Evolutionary conservation across 345 rosid genomes (phyloP), one percentile per base, ranked within the genome.

Genomic region (Stellera chamaejasme): DNA sequence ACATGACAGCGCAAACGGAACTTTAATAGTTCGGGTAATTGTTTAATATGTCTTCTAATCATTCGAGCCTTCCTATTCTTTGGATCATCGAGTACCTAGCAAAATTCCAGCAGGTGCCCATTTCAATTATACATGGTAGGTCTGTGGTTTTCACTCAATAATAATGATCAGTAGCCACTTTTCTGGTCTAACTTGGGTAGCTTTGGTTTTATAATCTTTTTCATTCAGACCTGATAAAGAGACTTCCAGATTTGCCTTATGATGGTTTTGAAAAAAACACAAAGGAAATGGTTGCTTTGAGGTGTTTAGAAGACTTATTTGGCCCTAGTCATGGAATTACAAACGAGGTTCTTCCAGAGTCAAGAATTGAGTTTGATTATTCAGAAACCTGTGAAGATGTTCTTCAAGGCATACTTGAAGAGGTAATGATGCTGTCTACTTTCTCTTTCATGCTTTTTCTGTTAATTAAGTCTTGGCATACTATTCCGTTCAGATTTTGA

Each of bases 81-180:
- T 79, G 86, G 88, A 68, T 73, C 32, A 74, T 82, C 48, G 86
- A 85, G 58, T 78, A 82, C 43, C 42, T 82, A 32, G 71, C 82
- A 36, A 67, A 72, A 52, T 70, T 62, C 39, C 59, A 52, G 47
- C 49, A 74, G 59, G 59, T 79, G 26, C 70, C 71, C 48, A 48
- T 69, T 5, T 65, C 73, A 12, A 51, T 76, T 55, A 54, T 82
- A 60, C 75, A 64, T 12, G 82, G 88, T 79, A 77, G 13, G 57
- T 13, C 46, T 19, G 11, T 46, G 16, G 10, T 19, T 6, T 10
- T 6, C 39, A 43, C 51, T 56, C 12, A 10, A 14, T 56, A 16
- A 27, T 32, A 10, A 14, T 56, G 16, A 27, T 32, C 27, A 14
- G 36, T 52, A 60, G 44, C 13, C 14, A 42, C 11, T 11, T 19